A percentile compares a stretch with the other conserved stretches of the same genome.
phyloP scores from a whole-genome alignment of 768 basidiomycete species.

The Phylloporus sp. region DNA sequence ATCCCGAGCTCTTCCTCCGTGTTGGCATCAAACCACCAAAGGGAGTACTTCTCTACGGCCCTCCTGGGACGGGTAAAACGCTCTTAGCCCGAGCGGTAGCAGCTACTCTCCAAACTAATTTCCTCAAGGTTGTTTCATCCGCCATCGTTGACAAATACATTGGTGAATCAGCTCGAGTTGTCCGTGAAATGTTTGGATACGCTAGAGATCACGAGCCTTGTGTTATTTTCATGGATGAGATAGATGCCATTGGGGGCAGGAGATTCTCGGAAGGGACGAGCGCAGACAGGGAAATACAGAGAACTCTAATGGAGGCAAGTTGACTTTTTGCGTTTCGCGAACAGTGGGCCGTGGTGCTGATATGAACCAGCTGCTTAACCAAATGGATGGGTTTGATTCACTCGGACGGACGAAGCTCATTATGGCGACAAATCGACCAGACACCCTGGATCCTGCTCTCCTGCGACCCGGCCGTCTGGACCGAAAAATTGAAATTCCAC shows the following conservation, averaged over 20 bases:
- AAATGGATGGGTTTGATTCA: conserved; percentile 99
- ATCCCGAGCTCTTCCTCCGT: conserved; percentile 90
- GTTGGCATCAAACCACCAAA: conserved; percentile 97
- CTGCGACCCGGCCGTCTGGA: conserved; percentile 94
- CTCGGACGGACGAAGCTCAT: conserved; percentile 94
- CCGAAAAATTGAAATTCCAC: conserved; percentile 94
- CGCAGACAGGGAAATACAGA: conserved; percentile 97
- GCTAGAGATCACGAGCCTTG: conserved; percentile 97
- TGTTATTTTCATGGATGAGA: conserved; percentile 98
- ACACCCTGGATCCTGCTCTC: conserved; percentile 95
- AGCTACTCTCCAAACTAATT: conserved; percentile 92
- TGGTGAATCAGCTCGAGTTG: conserved; percentile 92
- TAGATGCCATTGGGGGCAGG: conserved; percentile 94
- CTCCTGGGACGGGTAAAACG: conserved; percentile 96
- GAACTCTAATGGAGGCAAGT: conserved; percentile 92
- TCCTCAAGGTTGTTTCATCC: conserved; percentile 97
- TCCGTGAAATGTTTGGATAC: conserved; percentile 99
- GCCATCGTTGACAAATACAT: conserved; percentile 99
- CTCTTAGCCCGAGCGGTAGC: conserved; percentile 92
- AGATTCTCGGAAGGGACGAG: conserved; percentile 92
- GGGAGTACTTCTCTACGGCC: conserved; percentile 93
- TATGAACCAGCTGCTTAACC: conserved; percentile 76
- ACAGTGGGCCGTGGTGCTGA: not conserved
- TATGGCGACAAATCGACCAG: conserved; percentile 99
- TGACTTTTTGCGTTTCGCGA: not conserved